phyloP scores from a whole-genome alignment of 140 eudicot species.

The Stevia rebaudiana region DNA sequence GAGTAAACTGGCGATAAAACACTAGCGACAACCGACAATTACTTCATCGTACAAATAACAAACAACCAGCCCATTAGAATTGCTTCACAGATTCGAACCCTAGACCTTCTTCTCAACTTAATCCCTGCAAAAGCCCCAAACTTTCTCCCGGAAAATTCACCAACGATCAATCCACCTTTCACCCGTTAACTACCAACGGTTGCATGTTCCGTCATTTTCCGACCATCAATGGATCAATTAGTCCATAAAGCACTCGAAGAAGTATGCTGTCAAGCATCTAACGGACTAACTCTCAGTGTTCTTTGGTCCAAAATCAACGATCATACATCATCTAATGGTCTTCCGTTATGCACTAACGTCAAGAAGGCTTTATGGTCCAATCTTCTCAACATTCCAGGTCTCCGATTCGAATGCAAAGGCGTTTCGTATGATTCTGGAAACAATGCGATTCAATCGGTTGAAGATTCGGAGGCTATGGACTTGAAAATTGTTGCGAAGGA shows the following conservation, averaged over 20 bases:
- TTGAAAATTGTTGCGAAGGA: conserved; percentile 57
- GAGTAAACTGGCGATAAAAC: too few species aligned
- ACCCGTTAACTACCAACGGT: conserved; percentile 21
- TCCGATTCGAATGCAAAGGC: conserved; percentile 38
- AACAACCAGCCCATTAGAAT: not conserved
- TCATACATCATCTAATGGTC: conserved; percentile 37
- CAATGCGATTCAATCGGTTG: conserved; percentile 32
- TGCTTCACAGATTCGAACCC: not conserved
- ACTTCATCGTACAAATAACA: too few species aligned
- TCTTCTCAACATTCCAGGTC: conserved; percentile 47
- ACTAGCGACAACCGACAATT: too few species aligned
- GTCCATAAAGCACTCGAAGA: conserved; percentile 63
- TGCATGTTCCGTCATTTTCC: conserved; percentile 9
- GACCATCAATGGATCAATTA: conserved; percentile 50
- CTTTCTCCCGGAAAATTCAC: not conserved
- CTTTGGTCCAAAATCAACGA: conserved; percentile 55
- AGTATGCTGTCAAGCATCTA: conserved; percentile 51
- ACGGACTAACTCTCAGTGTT: conserved; percentile 42
- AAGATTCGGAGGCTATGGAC: conserved; percentile 45
- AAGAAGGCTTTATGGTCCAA: conserved; percentile 69
- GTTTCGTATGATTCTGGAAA: conserved; percentile 23
- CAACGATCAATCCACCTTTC: not conserved
- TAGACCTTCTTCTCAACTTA: not conserved
- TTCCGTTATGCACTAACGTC: conserved; percentile 41
- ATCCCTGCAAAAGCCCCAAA: not conserved